Evolutionary conservation across 225 moss, liverwort and hornwort species (phyloP), one percentile per base, ranked within the genome.

Genomic region (Anthoceros angustus): DNA sequence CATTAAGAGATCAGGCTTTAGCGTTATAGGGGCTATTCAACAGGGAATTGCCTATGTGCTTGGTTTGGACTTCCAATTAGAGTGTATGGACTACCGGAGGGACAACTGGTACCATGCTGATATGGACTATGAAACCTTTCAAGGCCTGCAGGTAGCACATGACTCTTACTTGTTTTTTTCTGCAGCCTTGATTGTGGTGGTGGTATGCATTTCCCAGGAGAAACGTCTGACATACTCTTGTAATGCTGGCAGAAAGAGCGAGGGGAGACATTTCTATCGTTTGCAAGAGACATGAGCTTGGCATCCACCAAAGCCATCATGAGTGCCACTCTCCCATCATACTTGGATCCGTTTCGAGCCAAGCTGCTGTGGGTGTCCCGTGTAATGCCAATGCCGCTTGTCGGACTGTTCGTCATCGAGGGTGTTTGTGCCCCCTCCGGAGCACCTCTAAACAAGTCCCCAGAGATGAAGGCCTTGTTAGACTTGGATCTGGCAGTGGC

Each of bases 21-120:
- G 88, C 70, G 77, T 98, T 61, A 88, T 98, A 69, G 91, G 95
- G 67, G 80, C 78, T 12, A 88, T 98, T 25, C 95, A 98, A 72
- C 85, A 81, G 62, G 73, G 81, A 41, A 88, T 98, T 91, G 95
- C 95, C 12, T 75, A 80, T 23, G 72, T 98, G 61, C 78, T 98
- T 23, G 88, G 88, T 2, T 74, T 98, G 71, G 95, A 98, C 74
- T 98, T 98, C 63, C 95, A 98, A 78, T 84, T 98, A 66, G 92
- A 98, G 74, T 98, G 95, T 71, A 91, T 98, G 86, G 95, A 98
- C 79, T 98, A 98, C 70, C 83, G 95, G 68, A 83, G 82, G 67
- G 95, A 98, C 55, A 98, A 91, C 64, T 98, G 95, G 95, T 98
- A 84, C 64, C 95, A 98, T 72, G 95, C 91, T 39, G 95, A 98